Base-by-base conservation (phyloP, 768 basidiomycete species). In the Astraeus odoratus region DNA sequence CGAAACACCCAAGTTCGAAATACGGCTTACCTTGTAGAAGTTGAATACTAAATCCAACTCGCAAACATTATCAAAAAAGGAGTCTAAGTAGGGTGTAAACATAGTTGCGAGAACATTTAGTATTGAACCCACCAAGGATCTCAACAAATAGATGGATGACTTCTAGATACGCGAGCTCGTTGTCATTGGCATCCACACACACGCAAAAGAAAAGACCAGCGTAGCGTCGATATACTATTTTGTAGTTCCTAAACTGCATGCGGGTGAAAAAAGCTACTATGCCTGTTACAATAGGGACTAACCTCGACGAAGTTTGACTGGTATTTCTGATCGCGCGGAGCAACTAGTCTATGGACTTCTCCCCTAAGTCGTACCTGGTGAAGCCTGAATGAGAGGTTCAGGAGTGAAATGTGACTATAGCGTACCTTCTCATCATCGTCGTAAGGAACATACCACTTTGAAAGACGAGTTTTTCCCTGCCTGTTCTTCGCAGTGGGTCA, bases 291-390 rank as follows among this genome's bases (percentile, higher is more conserved):
- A 30, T 26, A 26, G 23, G n/a, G 19, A 59, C 80, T 38, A 43
- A 95, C 95, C 79, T 99, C 96, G 26, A 98, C 96, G 55, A 98
- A 98, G 63, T 99, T 99, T 19, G 91, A 95, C 65, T 98, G 96
- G 54, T 97, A 96, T 68, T 97, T 97, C 71, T 97, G 93, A 66
- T 99, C 96, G 51, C 96, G 71, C 15, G 96, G 93, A 0, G 96
- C 96, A 9, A 99, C 90, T 50, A 98, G 66, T 27, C 96, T 75
- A 63, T 99, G 96, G 1, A 99, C 95, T 64, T 99, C 96, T 3
- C 96, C 95, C 16, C 95, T 79, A 47, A 98, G 74, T 43, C 94
- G 80, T 47, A 95, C 89, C 92, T 95, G 55, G 3, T 45, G 24
- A 8, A 13, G 10, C 18, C 45, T 44, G 47, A 42, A 27, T 43